Base-by-base conservation (phyloP, 805 yeast species). In the Metschnikowia shivogae region DNA sequence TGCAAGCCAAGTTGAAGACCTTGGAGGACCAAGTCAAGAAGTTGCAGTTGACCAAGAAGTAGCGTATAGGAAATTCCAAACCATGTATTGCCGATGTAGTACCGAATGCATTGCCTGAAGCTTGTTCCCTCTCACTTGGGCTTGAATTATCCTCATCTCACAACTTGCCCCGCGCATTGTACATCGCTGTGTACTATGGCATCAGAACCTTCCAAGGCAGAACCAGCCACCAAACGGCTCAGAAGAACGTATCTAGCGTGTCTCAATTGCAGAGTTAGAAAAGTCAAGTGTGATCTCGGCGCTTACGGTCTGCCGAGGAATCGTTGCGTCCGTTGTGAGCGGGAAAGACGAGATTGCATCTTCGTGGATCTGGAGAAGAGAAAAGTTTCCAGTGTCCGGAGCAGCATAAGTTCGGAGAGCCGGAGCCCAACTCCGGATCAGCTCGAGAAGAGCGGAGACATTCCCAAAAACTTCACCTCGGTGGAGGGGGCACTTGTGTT, bases 201-300 rank as follows among this genome's bases (percentile, higher is more conserved):
- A 17, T 29, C 40, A 26, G 9, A 37, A 7, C 19, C 9, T 13
- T 8, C 40, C 20, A 11, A n/a, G 13, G 13, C 13, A n/a, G 34
- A 10, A 11, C 35, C 31, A 5, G 40, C 33, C 29, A 20, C 27
- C 13, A 50, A 50, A 17, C 65, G 64, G 47, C 84, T 76, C 70
- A 77, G 70, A 53, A 68, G 96, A 50, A 80, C 81, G 49, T 90
- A 86, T 61, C 76, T 80, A 50, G 97, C 97, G 1, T 90, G 98
- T 57, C 64, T 86, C 39, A 86, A 82, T 64, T 90, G 98, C 61
- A 76, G 97, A 13, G 78, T 81, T 6, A 76, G 95, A 34, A 92
- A 90, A 58, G 87, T 88, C 35, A 82, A 81, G 57, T 90, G 98
- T 68, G 95, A 89, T 59, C 66, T 90, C 53, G 96, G 96, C 2